A percentile compares a stretch with the other conserved stretches of the same genome.
phyloP scores from a whole-genome alignment of 192 early-diverging fungal genomes.

The Podila clonocystis region DNA sequence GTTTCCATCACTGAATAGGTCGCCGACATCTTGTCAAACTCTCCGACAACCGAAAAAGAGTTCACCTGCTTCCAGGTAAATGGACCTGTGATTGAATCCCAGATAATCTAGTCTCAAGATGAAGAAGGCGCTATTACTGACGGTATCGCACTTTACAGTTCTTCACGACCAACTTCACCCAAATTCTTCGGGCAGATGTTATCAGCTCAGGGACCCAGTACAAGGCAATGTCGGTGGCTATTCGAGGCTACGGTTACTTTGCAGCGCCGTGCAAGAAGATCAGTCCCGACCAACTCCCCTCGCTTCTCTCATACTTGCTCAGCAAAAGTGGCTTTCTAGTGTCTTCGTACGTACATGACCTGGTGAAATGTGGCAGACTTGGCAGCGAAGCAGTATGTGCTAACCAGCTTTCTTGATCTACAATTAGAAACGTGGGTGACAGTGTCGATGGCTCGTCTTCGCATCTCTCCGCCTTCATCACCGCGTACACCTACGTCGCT shows the following conservation, averaged over 20 bases:
- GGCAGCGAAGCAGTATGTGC: neutral
- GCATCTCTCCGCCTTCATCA: constrained; percentile 68
- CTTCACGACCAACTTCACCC: constrained; percentile 59
- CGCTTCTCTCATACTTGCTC: constrained; percentile 58
- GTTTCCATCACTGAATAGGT: constrained; percentile 13
- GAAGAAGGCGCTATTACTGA: constrained; percentile 9
- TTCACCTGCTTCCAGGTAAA: constrained; percentile 46
- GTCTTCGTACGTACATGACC: constrained; percentile 56
- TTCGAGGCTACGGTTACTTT: constrained; percentile 77
- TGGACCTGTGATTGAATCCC: neutral
- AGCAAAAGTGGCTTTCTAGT: constrained; percentile 60
- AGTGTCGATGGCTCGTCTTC: constrained; percentile 41
- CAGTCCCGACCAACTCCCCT: constrained; percentile 51
- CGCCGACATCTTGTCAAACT: constrained; percentile 24
- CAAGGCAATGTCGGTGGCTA: constrained; percentile 69
- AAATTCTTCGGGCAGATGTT: constrained; percentile 49
- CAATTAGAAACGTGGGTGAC: constrained; percentile 55
- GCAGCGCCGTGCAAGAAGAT: constrained; percentile 65
- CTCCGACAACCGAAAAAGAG: constrained; percentile 29
- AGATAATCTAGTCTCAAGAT: neutral
- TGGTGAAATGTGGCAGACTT: neutral
- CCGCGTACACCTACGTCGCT: constrained; percentile 68
- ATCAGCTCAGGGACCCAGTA: constrained; percentile 25
- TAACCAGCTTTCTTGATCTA: neutral
- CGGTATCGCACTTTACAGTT: constrained; percentile 34